phyloP scores from a whole-genome alignment of 345 rosid genomes.

The Chamaenerion angustifolium region DNA sequence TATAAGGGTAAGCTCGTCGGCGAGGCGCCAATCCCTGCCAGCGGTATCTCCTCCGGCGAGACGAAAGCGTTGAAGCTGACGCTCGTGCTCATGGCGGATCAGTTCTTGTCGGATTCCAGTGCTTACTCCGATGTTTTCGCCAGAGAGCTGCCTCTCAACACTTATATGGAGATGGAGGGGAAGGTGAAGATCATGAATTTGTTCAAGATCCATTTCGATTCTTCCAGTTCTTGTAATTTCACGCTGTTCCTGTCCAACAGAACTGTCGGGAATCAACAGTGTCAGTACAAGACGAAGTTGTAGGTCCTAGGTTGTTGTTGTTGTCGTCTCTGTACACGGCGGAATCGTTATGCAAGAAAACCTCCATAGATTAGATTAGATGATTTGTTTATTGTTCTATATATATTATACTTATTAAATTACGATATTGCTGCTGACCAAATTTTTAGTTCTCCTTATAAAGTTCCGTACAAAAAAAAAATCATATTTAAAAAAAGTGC shows the following conservation, averaged over 20 bases:
- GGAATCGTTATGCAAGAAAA: too few species aligned
- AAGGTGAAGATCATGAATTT: conserved; percentile 39
- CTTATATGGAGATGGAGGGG: conserved; percentile 34
- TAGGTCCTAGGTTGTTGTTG: too few species aligned
- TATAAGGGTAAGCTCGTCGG: conserved; percentile 53
- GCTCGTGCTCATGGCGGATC: conserved; percentile 53
- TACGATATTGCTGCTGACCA: too few species aligned
- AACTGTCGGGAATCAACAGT: conserved; percentile 34
- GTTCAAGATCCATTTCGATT: conserved; percentile 26
- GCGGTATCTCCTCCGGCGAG: conserved; percentile 25
- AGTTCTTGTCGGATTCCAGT: conserved; percentile 28
- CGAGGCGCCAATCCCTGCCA: conserved; percentile 54
- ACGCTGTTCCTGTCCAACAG: conserved; percentile 24
- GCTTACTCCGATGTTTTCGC: conserved; percentile 21
- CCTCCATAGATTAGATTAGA: too few species aligned
- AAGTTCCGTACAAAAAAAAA: too few species aligned
- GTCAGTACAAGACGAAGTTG: conserved; percentile 46
- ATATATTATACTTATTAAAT: too few species aligned
- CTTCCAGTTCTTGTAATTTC: conserved; percentile 48
- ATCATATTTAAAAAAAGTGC: too few species aligned
- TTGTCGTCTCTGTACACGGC: too few species aligned
- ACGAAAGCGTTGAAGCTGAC: conserved; percentile 45
- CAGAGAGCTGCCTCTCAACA: conserved; percentile 29
- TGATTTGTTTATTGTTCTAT: too few species aligned
- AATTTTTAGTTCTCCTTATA: too few species aligned